Base-by-base conservation (phyloP, 202 grass and related monocot genomes). In the Saccharum hybrid region DNA sequence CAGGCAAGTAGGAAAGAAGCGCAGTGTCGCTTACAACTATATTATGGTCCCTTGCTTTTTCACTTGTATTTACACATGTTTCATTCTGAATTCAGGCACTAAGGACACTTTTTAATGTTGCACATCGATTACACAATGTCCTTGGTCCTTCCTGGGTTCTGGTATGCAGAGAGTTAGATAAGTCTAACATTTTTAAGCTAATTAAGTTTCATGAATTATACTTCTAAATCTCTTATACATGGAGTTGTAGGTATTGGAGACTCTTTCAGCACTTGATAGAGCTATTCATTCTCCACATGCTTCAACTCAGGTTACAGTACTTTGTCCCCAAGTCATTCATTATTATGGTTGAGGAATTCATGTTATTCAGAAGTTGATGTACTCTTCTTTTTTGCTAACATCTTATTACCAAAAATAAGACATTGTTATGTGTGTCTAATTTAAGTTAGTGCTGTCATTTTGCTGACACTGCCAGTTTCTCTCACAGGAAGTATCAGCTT, bases 71-170 rank as follows among this genome's bases (percentile, higher is more conserved):
- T 91, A 84, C 54, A 56, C 51, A 76, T 92, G 10, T 72, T 68
- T 84, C 26, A 66, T 86, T 84, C 59, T 85, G 68, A 69, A 91
- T 83, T 62, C 83, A 98, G 96, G 93, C 96, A 71, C 80, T 98
- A 64, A 91, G 96, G 84, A 98, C 96, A 70, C 92, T 98, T 74
- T 98, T 98, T 79, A 98, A 98, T 80, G 93, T 98, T 72, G 96
- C 96, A 40, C 96, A 98, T 89, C 91, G 93, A 57, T 93, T 98
- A 85, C 96, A 98, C 82, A 98, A 98, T 94, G 83, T 94, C 28
- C 82, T 98, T 62, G 96, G 96, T 56, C 89, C 96, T 63, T 98
- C 96, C 57, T 98, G 96, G 96, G 90, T 94, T 83, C 90, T 98
- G 91, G 96, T 98, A 98, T 83, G 83, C 51, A 34, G 76, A 80